Evolutionary conservation across 331 rosid genomes (phyloP), one percentile per base, ranked within the genome.

Genomic region (Prunus yedoensis): DNA sequence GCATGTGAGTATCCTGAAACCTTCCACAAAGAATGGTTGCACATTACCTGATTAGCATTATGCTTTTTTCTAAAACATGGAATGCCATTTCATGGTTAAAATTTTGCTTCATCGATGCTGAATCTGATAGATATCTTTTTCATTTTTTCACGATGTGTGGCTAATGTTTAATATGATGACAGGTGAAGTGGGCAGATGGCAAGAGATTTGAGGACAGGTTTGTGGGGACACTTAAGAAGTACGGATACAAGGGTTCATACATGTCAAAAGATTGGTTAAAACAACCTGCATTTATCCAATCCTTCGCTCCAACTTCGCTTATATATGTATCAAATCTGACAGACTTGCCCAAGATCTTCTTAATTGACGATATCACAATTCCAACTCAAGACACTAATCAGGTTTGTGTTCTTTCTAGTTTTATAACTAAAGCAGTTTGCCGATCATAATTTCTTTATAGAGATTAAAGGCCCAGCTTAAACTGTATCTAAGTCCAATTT

Each of bases 271-370:
- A 95, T 46, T 95, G 99, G 99, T 78, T 92, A 86, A 82, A 89
- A 72, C 89, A 92, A 79, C 99, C 97, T 72, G 97, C 73, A 79
- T 90, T 95, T 68, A 80, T 95, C 78, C 99, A 95, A 84, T 95
- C 99, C 63, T 92, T 95, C 78, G 99, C 99, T 85, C 99, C 99
- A 74, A 83, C 94, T 58, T 95, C 99, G 56, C 96, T 95, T 58
- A 66, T 92, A 78, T 66, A 89, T 58, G 52, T 79, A 71, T 83
- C 97, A 84, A 92, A 90, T 53, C 89, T 84, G 77, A 95, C 97
- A 0, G 94, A 88, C 80, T 84, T 89, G 79, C 99, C 99, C 78
- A 87, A 95, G 85, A 53, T 95, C 68, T 68, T 95, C 0, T 81
- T 95, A 75, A 92, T 95, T 45, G 99, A 85, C 28, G 91, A 95